phyloP scores from a whole-genome alignment of 352 stramenopile genomes.

The Phytophthora hibernalis region DNA sequence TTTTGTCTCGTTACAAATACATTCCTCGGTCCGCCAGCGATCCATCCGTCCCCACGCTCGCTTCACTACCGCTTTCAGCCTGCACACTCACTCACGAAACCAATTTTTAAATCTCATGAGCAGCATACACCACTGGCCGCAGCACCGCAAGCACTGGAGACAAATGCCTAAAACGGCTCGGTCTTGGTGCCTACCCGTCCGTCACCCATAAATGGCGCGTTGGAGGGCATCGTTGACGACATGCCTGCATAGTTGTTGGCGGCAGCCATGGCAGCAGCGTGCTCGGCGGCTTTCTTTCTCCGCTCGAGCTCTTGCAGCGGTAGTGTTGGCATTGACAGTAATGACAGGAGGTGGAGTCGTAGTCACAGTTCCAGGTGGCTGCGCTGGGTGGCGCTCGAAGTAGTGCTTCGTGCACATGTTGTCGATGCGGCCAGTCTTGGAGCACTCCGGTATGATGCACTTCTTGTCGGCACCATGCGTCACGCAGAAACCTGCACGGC shows the following conservation, averaged over 20 bases:
- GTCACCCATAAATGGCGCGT: slow-evolving; percentile 21
- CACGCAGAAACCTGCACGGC: slow-evolving; percentile 78
- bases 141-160: slow-evolving; percentile 11
- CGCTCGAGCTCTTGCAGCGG: slow-evolving; percentile 40
- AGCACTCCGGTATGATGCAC: slow-evolving; percentile 81
- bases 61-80: slow-evolving; percentile 13
- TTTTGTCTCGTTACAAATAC: slow-evolving; percentile 50
- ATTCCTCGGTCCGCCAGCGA: slow-evolving; percentile 37
- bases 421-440: slow-evolving; percentile 84
- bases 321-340: slow-evolving; percentile 47
- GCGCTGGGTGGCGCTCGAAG: slow-evolving; percentile 76
- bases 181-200: slow-evolving; percentile 34
- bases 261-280: slow-evolving; percentile 16
- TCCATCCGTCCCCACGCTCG: slow-evolving; percentile 18
- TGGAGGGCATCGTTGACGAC: slow-evolving; percentile 34
- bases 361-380: slow-evolving; percentile 43
- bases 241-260: slow-evolving; percentile 27
- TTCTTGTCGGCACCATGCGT: slow-evolving; percentile 87
- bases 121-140: slow-evolving; percentile 9
- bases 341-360: slow-evolving; percentile 46
- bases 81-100: slow-evolving; percentile 10
- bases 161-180: slow-evolving; percentile 37
- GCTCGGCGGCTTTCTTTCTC: slow-evolving; percentile 42
- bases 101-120: slow-evolving; percentile 33
- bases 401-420: slow-evolving; percentile 88